phyloP scores from a whole-genome alignment of 192 early-diverging fungal species.

The Linnemannia exigua region DNA sequence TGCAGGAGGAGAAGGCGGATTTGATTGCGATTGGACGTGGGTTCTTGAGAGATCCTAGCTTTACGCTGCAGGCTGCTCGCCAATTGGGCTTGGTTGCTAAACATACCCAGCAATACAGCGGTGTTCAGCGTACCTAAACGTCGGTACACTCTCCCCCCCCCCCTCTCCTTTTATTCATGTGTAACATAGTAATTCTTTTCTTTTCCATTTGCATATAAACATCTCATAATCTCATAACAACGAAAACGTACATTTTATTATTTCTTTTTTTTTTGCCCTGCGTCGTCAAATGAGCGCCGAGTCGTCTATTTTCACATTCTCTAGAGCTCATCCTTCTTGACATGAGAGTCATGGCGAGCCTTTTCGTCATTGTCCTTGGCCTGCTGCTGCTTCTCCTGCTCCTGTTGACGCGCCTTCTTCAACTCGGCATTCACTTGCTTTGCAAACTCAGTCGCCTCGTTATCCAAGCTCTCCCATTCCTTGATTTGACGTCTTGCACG shows the following conservation, averaged over 20 bases:
- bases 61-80: conserved; percentile 70
- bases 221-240: background rate
- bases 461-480: conserved; percentile 94
- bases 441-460: conserved; percentile 67
- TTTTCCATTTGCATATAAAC: background rate
- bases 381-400: conserved; percentile 8
- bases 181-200: background rate
- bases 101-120: conserved; percentile 70
- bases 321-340: conserved; percentile 38
- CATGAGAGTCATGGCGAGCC: background rate
- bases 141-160: no score
- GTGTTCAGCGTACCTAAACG: background rate
- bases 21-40: conserved; percentile 79
- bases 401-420: conserved; percentile 9
- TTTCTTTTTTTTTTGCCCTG: background rate
- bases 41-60: conserved; percentile 79
- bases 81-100: conserved; percentile 74
- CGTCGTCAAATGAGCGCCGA: background rate
- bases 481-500: conserved; percentile 92
- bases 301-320: background rate
- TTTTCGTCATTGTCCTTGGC: background rate
- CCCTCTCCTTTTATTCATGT: no score
- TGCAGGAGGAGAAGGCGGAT: conserved; percentile 77
- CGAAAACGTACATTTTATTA: background rate
- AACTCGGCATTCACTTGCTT: conserved; percentile 48